phyloP scores from a whole-genome alignment of 768 basidiomycete species.

The Cystobasidium onofrii region DNA sequence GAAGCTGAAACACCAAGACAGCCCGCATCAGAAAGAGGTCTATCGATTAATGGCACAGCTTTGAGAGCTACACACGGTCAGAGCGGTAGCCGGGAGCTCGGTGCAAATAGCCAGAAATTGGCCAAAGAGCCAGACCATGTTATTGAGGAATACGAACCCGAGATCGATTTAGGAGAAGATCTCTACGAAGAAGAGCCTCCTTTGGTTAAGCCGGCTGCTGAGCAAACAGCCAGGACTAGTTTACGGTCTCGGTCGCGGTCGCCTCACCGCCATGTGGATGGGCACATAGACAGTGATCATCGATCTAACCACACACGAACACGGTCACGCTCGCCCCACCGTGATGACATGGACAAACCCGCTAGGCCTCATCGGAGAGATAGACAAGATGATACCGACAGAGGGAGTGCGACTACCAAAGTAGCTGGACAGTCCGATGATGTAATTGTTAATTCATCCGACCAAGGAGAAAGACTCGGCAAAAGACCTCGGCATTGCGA shows the following conservation, averaged over 20 bases:
- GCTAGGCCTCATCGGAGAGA: background rate
- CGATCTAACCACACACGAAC: background rate
- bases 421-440: background rate
- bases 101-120: too few relatives aligned
- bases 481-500: background rate
- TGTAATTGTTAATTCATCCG: background rate
- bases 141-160: background rate
- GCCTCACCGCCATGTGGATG: background rate
- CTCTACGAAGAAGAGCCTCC: background rate
- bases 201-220: background rate
- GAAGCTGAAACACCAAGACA: background rate
- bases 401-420: too few relatives aligned
- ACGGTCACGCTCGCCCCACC: background rate
- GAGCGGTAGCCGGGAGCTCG: too few relatives aligned
- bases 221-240: background rate
- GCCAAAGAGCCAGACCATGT: background rate
- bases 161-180: background rate
- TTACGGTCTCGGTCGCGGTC: background rate
- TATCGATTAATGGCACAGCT: constrained; percentile 8
- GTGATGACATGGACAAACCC: background rate
- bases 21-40: background rate
- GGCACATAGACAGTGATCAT: background rate
- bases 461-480: background rate
- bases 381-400: too few relatives aligned
- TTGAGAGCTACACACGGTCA: background rate